These are phyloP conservation scores for Azolla pinnata DNA, from an alignment of 75 land plant species.

Conservation along the genomic window DNA sequence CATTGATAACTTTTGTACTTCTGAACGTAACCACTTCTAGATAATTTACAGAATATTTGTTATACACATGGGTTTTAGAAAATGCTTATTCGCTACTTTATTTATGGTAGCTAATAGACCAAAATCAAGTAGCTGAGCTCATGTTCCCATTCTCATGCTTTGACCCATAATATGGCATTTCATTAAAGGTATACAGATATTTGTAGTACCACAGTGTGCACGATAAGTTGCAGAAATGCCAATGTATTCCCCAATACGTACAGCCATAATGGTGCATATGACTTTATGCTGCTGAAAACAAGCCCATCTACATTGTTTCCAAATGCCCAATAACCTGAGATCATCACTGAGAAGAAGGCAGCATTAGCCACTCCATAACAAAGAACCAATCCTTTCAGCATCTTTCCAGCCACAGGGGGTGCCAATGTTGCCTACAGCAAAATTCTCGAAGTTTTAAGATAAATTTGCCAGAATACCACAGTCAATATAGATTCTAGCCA, in stretches of 20 bases:
- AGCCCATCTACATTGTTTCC: conserved; percentile 43
- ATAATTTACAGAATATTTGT: no score
- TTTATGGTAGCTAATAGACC: not conserved
- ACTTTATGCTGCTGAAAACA: conserved; percentile 42
- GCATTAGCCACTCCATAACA: conserved; percentile 41
- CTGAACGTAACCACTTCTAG: no score
- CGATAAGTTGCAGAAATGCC: not conserved
- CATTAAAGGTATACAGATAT: not conserved
- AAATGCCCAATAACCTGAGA: conserved; percentile 90
- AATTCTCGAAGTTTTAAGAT: no score
- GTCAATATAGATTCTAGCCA: no score
- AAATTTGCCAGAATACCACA: no score
- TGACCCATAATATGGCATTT: not conserved
- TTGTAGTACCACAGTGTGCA: not conserved
- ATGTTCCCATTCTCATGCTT: no score
- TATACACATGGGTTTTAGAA: no score
- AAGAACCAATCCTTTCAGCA: conserved; percentile 64
- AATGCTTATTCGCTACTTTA: not conserved
- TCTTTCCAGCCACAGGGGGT: conserved; percentile 63
- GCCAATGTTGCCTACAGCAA: conserved; percentile 55
- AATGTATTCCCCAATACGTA: not conserved
- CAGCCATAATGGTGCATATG: conserved; percentile 10
- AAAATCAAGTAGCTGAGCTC: not conserved
- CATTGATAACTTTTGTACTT: not conserved
- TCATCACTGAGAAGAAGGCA: conserved; percentile 58